Conservation (phyloP, 306 rosid species). For the Rubus parviflorus region DNA sequence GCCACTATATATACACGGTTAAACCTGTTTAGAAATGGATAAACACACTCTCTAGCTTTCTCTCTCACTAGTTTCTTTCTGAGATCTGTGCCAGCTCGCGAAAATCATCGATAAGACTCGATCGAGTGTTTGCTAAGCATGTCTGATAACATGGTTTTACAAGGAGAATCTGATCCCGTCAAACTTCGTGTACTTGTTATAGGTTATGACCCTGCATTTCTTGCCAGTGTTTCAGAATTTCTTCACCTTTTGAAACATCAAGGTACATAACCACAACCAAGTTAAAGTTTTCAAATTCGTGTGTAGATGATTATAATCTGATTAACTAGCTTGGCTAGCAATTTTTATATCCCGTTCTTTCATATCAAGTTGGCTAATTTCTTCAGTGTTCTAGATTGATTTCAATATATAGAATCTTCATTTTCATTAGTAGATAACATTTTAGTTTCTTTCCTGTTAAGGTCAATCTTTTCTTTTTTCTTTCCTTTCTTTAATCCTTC, state of each 20-base stretch:
- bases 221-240: conserved; percentile 10
- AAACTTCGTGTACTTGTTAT: conserved; percentile 17
- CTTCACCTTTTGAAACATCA: conserved; percentile 16
- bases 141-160: background rate
- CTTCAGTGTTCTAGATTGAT: background rate
- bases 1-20: background rate
- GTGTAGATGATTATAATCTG: background rate
- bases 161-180: background rate
- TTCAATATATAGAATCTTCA: too few species aligned
- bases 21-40: background rate
- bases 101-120: background rate
- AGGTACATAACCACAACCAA: background rate
- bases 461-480: background rate
- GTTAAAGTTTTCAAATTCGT: background rate
- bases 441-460: background rate
- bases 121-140: background rate
- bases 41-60: background rate
- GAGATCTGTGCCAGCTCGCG: background rate
- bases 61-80: background rate
- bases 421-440: background rate
- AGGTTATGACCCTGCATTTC: conserved; percentile 10
- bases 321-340: background rate
- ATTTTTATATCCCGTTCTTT: background rate
- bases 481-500: background rate
- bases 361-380: background rate